Base-by-base conservation (phyloP, 2,329 filamentous ascomycete species). In the Arthrobotrys sphaeroides region DNA sequence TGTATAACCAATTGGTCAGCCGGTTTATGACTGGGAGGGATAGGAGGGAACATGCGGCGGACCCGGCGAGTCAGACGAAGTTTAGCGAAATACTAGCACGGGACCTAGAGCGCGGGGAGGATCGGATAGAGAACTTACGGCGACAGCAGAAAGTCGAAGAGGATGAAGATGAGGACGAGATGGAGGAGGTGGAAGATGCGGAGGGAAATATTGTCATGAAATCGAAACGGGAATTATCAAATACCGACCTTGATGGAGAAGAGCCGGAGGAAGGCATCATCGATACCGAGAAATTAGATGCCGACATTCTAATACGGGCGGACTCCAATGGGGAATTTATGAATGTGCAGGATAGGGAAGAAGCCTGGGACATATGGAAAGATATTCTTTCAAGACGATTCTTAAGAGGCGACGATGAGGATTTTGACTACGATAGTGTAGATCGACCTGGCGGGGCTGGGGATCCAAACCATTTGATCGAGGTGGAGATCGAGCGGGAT, bases 401-500 rank as follows among this genome's bases (percentile, higher is more conserved):
- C 20, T 13, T 74, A 53, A 53, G 70, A 26, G 70, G 70, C 7
- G 62, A 74, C 24, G 70, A 74, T 33, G 62, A 74, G 24, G 70
- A 74, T 64, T 74, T 74, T 33, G 70, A 74, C 22, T 74, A 74
- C 18, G 70, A 74, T 3, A 62, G 16, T 3, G 70, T 74, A 1
- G 70, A 74, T 49, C 18, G 45, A 6, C 53, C 62, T 7, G 70
- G 70, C 10, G 70, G 70, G 10, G 62, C 70, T 12, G 55, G 61
- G 7, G 69, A 74, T 22, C 62, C 69, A 5, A 65, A 67, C 5
- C 60, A 73, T 55, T 38, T 74, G 43, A 74, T 74, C 36, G 70
- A 74, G n/a, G 45, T 57, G n/a, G 70, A 74, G 47, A 74, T 74
- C 31, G 70, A 74, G 20, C 26, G 70, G 24, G 70, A 74, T 42